Evolutionary conservation across 2,329 filamentous ascomycete genomes (phyloP).

Genomic region (Saccharata proteae): DNA sequence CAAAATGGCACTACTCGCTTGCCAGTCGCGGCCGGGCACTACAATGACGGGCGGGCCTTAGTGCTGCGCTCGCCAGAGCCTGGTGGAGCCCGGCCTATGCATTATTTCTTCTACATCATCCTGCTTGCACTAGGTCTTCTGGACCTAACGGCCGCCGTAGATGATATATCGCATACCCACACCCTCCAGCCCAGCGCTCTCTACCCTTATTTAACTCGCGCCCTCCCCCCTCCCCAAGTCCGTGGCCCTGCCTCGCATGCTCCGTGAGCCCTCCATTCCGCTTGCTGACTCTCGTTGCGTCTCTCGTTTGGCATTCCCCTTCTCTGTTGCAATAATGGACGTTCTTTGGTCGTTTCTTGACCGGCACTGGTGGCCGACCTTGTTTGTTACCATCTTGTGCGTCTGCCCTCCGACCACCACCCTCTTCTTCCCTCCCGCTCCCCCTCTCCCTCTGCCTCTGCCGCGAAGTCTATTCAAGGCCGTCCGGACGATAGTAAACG

Average conservation of each 20-base stretch:
- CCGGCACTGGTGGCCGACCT: constrained; percentile 9
- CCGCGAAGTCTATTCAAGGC: constrained; percentile 71
- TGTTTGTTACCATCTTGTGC: constrained; percentile 8
- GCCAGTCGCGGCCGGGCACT: too few species aligned
- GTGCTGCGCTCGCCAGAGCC: constrained; percentile 1
- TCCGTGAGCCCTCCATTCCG: background rate
- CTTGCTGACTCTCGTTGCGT: constrained; percentile 6
- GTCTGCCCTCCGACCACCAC: too few species aligned
- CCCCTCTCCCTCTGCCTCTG: background rate
- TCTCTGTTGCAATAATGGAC: too few species aligned
- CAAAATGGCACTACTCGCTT: background rate
- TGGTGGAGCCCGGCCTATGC: constrained; percentile 9
- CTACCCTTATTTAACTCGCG: constrained; percentile 8
- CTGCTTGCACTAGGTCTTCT: constrained; percentile 6
- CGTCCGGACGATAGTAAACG: constrained; percentile 71
- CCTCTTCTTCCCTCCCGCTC: background rate
- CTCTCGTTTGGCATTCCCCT: constrained; percentile 9
- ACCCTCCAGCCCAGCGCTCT: constrained; percentile 7
- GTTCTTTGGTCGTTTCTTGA: constrained; percentile 9
- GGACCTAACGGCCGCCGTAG: background rate
- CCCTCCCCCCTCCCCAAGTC: constrained; percentile 1
- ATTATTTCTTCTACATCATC: constrained; percentile 9
- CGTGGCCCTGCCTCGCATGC: background rate
- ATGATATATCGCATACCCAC: constrained; percentile 4
- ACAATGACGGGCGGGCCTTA: too few species aligned